Evolutionary conservation across 228 moss, liverwort and hornwort species (phyloP), one percentile per base, ranked within the genome.

Genomic region (Sphagnum magellanicum): DNA sequence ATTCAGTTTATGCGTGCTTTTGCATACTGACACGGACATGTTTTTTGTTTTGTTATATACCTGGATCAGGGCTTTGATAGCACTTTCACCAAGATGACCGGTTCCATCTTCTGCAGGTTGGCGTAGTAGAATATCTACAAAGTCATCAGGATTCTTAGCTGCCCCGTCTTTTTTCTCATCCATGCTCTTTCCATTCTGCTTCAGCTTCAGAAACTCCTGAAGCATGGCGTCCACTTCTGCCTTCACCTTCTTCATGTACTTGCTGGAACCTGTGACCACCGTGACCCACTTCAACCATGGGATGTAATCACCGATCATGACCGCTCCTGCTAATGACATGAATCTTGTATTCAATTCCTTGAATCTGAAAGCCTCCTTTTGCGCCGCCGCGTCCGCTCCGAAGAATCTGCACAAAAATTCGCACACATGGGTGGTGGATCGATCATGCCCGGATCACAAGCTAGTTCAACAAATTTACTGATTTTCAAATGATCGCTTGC

Each of bases 191-290:
- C 32, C 32, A 32, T 32, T n/a, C 14, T 74, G 79, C 66, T 83
- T 83, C 51, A 79, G 6, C 16, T 83, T 77, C 0, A 83, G 74
- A 70, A 83, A 77, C 72, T 72, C 79, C 53, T 79, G 83, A 10
- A 70, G 8, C 10, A 68, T 70, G 0, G 16, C 62, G 52, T 77
- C 65, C 63, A 68, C 4, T 16, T 80, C 70, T 0, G 52, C 49
- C 10, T 63, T 77, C 70, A 80, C 72, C 67, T 59, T 17, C 46
- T 75, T 59, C 72, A 75, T 61, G 48, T 70, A 58, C 5, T 60
- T 60, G 10, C 57, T 16, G 67, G 64, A 70, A 0, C 80, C 80
- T 48, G 72, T 66, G 3, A 64, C 57, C 6, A 58, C 1, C 14
- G 70, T 16, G 32, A 64, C 64, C 64, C 64, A 64, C 64, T 64